phyloP scores from a whole-genome alignment of 208 protist species.

The Entamoeba dispar region DNA sequence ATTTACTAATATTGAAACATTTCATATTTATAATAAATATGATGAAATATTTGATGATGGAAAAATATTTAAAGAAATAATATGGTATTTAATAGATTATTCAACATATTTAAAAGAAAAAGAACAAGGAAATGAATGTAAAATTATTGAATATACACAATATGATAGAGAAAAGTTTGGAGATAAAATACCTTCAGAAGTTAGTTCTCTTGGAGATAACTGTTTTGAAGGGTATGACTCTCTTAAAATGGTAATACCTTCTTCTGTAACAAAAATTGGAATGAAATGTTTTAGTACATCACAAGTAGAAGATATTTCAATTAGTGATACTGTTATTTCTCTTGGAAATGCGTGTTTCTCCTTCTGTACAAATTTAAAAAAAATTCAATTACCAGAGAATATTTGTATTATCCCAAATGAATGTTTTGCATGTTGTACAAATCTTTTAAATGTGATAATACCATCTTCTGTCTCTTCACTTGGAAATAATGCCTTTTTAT shows the following conservation, averaged over 20 bases:
- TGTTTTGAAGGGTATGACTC: neutral
- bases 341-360: neutral
- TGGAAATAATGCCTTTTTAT: neutral
- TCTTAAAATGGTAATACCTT: neutral
- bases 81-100: neutral
- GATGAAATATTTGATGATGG: too few relatives aligned
- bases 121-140: neutral
- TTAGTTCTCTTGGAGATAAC: neutral
- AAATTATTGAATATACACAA: neutral
- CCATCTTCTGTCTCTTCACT: neutral
- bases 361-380: neutral
- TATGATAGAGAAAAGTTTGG: neutral
- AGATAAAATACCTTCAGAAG: neutral
- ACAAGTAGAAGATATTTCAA: too few relatives aligned
- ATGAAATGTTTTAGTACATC: too few relatives aligned
- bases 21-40: too few relatives aligned
- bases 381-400: neutral
- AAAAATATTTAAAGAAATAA: too few relatives aligned
- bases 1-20: too few relatives aligned
- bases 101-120: neutral
- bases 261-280: neutral
- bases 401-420: neutral
- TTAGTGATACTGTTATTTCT: too few relatives aligned
- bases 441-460: neutral
- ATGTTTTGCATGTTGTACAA: neutral